These are phyloP conservation scores for Pichia sp. DNA, from an alignment of 1,139 yeast species.

Conservation along the genomic window DNA sequence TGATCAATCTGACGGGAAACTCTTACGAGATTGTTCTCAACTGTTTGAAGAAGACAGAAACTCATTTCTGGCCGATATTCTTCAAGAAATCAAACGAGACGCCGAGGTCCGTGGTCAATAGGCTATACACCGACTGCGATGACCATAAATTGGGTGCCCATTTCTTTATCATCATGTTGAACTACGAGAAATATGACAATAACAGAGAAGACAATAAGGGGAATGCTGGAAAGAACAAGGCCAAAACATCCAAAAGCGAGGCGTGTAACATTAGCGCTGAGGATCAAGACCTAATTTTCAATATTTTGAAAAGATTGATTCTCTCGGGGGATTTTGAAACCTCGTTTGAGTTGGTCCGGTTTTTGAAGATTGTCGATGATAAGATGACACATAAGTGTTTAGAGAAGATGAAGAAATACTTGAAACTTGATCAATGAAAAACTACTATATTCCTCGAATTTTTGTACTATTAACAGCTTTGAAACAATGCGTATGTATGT, in stretches of 20 bases:
- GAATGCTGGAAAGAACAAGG: not conserved
- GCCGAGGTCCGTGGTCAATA: conserved; percentile 38
- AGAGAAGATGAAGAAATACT: conserved; percentile 19
- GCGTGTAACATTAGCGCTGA: conserved; percentile 11
- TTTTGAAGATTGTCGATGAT: conserved; percentile 42
- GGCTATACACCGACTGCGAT: conserved; percentile 33
- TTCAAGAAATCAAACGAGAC: conserved; percentile 39
- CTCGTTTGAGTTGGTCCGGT: conserved; percentile 44
- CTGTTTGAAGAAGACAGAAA: conserved; percentile 59
- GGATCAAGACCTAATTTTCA: conserved; percentile 38
- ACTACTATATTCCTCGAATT: not conserved
- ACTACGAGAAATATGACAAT: conserved; percentile 34
- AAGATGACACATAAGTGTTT: conserved; percentile 25
- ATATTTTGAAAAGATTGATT: conserved; percentile 39
- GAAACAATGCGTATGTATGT: not conserved
- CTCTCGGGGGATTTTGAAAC: conserved; percentile 45
- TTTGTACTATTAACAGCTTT: not conserved
- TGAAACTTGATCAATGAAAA: conserved; percentile 2
- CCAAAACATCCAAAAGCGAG: not conserved
- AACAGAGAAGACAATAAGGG: conserved; percentile 8
- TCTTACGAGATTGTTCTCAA: conserved; percentile 30
- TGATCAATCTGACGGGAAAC: conserved; percentile 33
- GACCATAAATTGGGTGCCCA: conserved; percentile 44
- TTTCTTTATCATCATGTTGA: conserved; percentile 42
- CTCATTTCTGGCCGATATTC: conserved; percentile 53